Conservation (phyloP, 2,329 filamentous ascomycete genomes). For the Paraphoma sp. region DNA sequence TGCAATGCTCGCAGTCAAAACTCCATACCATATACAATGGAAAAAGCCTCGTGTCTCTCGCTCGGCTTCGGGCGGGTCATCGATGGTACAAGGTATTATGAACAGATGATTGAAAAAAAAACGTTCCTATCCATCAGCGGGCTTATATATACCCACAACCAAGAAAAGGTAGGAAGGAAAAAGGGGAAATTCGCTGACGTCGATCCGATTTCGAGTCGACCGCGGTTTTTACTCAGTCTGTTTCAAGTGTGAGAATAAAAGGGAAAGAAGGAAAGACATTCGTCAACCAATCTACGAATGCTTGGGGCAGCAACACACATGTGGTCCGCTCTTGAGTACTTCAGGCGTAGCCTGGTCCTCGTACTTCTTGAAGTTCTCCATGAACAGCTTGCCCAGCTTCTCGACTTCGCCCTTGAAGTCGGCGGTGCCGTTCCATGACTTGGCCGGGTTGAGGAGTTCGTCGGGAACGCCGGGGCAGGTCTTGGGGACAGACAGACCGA, state of each 20-base stretch:
- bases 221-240: conserved; percentile 19
- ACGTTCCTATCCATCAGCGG: conserved; percentile 4
- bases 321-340: conserved; percentile 55
- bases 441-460: conserved; percentile 93
- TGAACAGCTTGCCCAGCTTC: conserved; percentile 89
- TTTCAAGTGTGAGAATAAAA: conserved; percentile 10
- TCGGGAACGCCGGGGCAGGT: conserved; percentile 85
- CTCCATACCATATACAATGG: no score
- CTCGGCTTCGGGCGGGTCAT: neutral
- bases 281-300: conserved; percentile 18
- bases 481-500: conserved; percentile 97
- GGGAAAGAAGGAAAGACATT: neutral
- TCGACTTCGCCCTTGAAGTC: conserved; percentile 87
- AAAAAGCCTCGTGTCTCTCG: neutral
- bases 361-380: conserved; percentile 98
- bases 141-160: conserved; percentile 20
- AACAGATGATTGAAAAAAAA: conserved; percentile 1
- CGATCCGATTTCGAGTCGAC: conserved; percentile 5
- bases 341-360: conserved; percentile 70
- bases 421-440: conserved; percentile 84
- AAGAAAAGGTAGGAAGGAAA: conserved; percentile 2
- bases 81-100: conserved; percentile 1
- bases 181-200: conserved; percentile 17
- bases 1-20: no score
- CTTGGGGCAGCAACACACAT: conserved; percentile 49